Evolutionary conservation across 2,329 filamentous ascomycete species (phyloP).

Genomic region (Coniochaeta hoffmannii): DNA sequence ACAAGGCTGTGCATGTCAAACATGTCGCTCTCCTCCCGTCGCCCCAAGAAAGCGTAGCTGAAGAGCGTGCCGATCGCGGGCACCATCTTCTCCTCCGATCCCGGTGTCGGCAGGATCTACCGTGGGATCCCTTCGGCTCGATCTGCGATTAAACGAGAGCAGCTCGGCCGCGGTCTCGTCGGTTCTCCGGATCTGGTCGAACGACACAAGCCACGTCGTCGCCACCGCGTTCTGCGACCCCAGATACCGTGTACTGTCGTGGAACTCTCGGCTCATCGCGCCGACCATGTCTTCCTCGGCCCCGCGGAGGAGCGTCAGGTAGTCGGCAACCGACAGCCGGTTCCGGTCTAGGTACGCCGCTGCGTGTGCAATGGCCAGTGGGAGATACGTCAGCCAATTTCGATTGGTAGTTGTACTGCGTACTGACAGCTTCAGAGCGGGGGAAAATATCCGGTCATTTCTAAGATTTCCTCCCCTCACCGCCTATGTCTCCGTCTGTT

Average conservation of each 20-base stretch:
- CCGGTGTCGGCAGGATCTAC: constrained; percentile 20
- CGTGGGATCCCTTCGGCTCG: constrained; percentile 29
- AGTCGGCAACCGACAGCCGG: constrained; percentile 17
- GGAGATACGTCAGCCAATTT: constrained; percentile 30
- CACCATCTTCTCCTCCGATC: constrained; percentile 11
- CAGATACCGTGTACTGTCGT: constrained; percentile 22
- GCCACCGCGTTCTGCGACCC: constrained; percentile 25
- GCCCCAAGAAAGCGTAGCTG: constrained; percentile 23
- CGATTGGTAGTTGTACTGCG: too few species aligned
- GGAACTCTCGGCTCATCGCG: constrained; percentile 25
- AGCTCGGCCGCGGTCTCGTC: constrained; percentile 22
- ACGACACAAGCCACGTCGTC: constrained; percentile 31
- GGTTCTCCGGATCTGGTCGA: constrained; percentile 24
- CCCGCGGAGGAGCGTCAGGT: constrained; percentile 23
- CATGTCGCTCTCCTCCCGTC: constrained; percentile 12
- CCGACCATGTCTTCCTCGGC: constrained; percentile 21
- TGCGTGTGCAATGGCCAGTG: constrained; percentile 31
- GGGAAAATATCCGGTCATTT: too few species aligned
- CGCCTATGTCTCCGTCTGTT: too few species aligned
- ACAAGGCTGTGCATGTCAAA: constrained; percentile 31
- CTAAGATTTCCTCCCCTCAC: too few species aligned
- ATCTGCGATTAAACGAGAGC: constrained; percentile 29
- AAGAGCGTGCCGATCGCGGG: constrained; percentile 23
- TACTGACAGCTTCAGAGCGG: too few species aligned
- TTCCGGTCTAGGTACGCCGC: constrained; percentile 30